These are phyloP conservation scores for Pseudogymnoascus sp. DNA, from an alignment of 2,329 filamentous ascomycete species.

Conservation along the genomic window DNA sequence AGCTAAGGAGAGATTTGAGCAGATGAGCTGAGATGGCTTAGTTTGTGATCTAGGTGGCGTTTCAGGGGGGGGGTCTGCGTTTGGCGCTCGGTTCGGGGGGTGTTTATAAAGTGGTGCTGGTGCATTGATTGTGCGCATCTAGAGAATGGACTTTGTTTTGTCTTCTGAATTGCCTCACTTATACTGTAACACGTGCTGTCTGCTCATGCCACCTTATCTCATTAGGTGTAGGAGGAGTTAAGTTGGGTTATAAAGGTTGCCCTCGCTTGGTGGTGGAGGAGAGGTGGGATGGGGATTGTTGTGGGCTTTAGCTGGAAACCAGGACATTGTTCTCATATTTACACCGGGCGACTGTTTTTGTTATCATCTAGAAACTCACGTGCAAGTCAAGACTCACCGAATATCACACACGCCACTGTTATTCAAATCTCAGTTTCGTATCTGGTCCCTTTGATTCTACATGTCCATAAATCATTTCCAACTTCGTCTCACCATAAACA, in stretches of 20 bases:
- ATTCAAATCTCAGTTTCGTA: not conserved
- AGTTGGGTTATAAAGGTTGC: not conserved
- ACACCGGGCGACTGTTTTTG: not conserved
- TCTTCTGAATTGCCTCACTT: not conserved
- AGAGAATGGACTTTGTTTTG: not conserved
- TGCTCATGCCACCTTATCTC: not conserved
- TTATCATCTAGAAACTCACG: not conserved
- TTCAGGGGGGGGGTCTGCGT: not conserved
- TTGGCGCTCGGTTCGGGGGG: not conserved
- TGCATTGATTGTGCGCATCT: not conserved
- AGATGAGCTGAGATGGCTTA: constrained; percentile 31
- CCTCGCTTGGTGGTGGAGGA: not conserved
- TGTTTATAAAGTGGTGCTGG: not conserved
- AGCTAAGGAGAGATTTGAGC: constrained; percentile 59
- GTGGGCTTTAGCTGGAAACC: not conserved
- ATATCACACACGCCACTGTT: not conserved
- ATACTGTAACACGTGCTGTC: not conserved
- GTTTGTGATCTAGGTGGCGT: not conserved
- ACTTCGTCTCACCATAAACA: not conserved
- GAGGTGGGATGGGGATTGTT: not conserved
- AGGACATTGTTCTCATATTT: not conserved
- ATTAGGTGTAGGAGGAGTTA: not conserved
- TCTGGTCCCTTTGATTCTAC: not conserved
- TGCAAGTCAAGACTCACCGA: not conserved
- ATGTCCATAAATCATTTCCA: not conserved